These are phyloP conservation scores for Malus hybrid DNA, from an alignment of 331 rosid species.

Conservation along the genomic window DNA sequence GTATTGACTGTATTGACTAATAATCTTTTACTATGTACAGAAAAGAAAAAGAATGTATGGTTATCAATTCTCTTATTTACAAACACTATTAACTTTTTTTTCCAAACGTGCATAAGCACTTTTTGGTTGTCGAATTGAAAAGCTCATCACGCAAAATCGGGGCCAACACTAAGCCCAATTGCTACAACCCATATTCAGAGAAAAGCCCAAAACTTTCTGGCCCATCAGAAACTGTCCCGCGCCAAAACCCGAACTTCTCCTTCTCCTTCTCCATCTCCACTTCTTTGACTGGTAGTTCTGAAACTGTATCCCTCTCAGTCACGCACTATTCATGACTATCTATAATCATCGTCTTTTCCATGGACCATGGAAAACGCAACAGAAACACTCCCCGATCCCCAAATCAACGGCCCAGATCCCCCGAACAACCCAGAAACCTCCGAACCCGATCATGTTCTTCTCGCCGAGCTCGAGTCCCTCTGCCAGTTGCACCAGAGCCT, in stretches of 20 bases:
- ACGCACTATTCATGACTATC: conserved; percentile 15
- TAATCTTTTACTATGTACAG: no score
- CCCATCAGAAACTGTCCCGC: not conserved
- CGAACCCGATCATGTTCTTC: conserved; percentile 11
- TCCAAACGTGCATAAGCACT: no score
- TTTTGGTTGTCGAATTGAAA: no score
- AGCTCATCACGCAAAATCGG: not conserved
- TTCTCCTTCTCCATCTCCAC: not conserved
- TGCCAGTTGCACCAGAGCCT: conserved; percentile 16
- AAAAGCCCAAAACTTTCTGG: not conserved
- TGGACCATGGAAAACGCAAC: conserved; percentile 37
- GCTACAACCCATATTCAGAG: not conserved
- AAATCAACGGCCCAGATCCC: conserved; percentile 7
- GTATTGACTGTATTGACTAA: no score
- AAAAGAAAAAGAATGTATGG: no score
- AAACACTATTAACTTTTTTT: no score
- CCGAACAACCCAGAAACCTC: not conserved
- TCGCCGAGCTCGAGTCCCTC: conserved; percentile 26
- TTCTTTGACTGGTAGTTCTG: conserved; percentile 55
- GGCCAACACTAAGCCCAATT: not conserved
- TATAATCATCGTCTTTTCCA: not conserved
- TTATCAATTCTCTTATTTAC: no score
- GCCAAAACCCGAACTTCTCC: not conserved
- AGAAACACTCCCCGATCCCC: conserved; percentile 1
- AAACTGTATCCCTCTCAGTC: not conserved